Percentiles rank a stretch among this genome's conserved stretches.
Evolutionary conservation across 2,329 filamentous ascomycete genomes (phyloP).

Genomic region (Emergomyces pasteurianus): DNA sequence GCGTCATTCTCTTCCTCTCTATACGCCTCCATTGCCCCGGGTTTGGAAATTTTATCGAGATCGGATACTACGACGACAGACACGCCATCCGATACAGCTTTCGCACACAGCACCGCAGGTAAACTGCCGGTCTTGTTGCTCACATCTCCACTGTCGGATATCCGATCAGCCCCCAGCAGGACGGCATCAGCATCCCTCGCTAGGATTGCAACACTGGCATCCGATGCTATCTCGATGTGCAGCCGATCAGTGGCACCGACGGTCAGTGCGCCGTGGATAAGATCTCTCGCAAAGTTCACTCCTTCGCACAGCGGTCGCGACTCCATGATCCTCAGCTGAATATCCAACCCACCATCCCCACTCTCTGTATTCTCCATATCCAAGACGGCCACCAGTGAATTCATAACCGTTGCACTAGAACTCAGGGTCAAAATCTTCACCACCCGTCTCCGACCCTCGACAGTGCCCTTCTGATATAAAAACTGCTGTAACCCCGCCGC

Average conservation of each 20-base stretch:
- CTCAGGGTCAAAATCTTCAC: constrained; percentile 50
- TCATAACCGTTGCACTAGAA: constrained; percentile 48
- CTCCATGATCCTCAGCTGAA: constrained; percentile 49
- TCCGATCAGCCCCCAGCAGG: constrained; percentile 53
- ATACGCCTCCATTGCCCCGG: constrained; percentile 34
- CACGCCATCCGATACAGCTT: constrained; percentile 37
- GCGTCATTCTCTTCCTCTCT: constrained; percentile 41
- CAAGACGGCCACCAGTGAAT: constrained; percentile 9
- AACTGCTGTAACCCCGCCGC: constrained; percentile 15
- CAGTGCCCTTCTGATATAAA: constrained; percentile 4
- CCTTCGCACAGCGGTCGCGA: constrained; percentile 57
- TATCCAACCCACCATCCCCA: neutral
- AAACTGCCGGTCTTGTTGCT: constrained; percentile 58
- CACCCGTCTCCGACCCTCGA: constrained; percentile 5
- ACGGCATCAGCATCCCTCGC: constrained; percentile 43
- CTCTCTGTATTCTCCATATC: neutral
- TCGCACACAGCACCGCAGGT: constrained; percentile 45
- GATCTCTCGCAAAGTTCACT: constrained; percentile 40
- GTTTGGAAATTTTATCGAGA: constrained; percentile 48
- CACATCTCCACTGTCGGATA: constrained; percentile 46
- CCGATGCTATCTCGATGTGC: constrained; percentile 43
- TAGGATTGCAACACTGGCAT: constrained; percentile 47
- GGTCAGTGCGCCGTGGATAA: constrained; percentile 22
- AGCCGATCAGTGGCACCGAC: constrained; percentile 16
- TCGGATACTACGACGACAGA: constrained; percentile 45